Conservation (phyloP, 169 alveolate species). For the Cryptosporidium parvum region DNA sequence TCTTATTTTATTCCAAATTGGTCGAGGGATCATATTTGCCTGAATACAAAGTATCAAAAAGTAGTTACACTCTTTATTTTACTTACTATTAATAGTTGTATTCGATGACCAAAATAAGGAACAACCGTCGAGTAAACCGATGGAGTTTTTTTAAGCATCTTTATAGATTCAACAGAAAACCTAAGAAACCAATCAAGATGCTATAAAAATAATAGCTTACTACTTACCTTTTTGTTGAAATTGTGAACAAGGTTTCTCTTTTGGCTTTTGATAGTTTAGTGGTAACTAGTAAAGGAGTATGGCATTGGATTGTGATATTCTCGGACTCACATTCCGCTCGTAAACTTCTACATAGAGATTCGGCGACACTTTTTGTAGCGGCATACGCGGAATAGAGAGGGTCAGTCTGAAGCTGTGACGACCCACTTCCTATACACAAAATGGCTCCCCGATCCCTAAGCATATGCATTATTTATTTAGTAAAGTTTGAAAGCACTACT, state of each 20-base stretch:
- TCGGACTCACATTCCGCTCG: conserved; percentile 76
- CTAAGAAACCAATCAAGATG: background rate
- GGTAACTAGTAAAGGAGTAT: conserved; percentile 78
- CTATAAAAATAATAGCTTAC: background rate
- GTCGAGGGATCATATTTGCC: conserved; percentile 64
- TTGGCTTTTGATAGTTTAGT: conserved; percentile 78
- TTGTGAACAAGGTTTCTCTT: conserved; percentile 78
- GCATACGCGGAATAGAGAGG: conserved; percentile 80
- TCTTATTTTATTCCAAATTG: conserved; percentile 48
- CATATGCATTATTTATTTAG: background rate
- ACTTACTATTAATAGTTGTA: conserved; percentile 75
- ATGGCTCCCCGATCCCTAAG: conserved; percentile 76
- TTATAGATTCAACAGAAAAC: conserved; percentile 50
- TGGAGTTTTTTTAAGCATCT: background rate
- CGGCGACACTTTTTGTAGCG: conserved; percentile 77
- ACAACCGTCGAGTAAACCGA: conserved; percentile 21
- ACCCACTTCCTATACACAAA: conserved; percentile 79
- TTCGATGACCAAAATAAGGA: conserved; percentile 77
- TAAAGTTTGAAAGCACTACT: background rate
- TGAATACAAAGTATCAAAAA: conserved; percentile 1
- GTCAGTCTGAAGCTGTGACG: conserved; percentile 76
- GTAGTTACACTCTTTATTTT: background rate
- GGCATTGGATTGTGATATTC: conserved; percentile 80
- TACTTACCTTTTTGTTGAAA: conserved; percentile 76
- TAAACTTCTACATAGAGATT: conserved; percentile 76